phyloP scores from a whole-genome alignment of 257 asterid genomes.

The Petrea volubilis region DNA sequence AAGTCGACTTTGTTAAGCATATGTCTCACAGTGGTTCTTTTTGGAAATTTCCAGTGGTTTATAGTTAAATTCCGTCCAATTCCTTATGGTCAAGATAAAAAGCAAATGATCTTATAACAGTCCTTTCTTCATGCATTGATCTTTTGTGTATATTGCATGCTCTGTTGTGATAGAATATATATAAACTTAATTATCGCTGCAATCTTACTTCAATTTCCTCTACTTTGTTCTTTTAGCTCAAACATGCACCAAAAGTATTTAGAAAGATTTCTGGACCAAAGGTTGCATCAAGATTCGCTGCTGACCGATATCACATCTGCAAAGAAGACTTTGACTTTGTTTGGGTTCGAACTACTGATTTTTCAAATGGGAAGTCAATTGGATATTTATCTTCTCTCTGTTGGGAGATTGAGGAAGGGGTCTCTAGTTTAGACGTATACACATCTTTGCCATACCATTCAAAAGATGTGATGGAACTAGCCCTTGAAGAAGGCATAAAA shows the following conservation, averaged over 20 bases:
- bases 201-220: neutral
- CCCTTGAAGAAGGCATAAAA: slow-evolving; percentile 45
- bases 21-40: neutral
- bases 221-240: slow-evolving; percentile 45
- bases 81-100: neutral
- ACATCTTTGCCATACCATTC: slow-evolving; percentile 52
- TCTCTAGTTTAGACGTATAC: slow-evolving; percentile 38
- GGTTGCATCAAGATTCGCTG: slow-evolving; percentile 56
- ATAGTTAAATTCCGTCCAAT: neutral
- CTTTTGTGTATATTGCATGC: neutral
- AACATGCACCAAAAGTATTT: slow-evolving; percentile 77
- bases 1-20: neutral
- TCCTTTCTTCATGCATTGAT: neutral
- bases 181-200: neutral
- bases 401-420: slow-evolving; percentile 58
- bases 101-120: neutral
- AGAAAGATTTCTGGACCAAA: slow-evolving; percentile 67
- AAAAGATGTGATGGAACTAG: slow-evolving; percentile 42
- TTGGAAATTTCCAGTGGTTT: neutral
- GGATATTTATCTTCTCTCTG: slow-evolving; percentile 77
- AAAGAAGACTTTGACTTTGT: slow-evolving; percentile 69
- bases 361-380: slow-evolving; percentile 63
- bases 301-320: slow-evolving; percentile 71
- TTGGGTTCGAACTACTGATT: slow-evolving; percentile 94
- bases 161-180: neutral